Percentiles rank a stretch among this genome's conserved stretches.
Conservation (phyloP, 768 basidiomycete species). For the Amanita fuliginea region DNA sequence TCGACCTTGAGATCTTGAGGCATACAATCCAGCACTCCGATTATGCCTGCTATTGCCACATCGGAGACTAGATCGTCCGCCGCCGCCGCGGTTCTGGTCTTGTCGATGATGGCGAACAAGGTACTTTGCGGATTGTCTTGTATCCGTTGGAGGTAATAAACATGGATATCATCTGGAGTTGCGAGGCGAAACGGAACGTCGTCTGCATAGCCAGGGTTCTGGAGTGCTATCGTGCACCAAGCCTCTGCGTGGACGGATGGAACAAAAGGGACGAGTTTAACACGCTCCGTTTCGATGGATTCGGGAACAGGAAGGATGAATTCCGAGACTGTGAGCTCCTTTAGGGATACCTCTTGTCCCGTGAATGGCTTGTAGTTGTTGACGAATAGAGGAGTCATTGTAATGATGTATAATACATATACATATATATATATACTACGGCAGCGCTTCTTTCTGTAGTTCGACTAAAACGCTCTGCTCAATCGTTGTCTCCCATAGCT, state of each 20-base stretch:
- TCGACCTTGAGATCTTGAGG: slow-evolving; percentile 26
- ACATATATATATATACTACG: background rate
- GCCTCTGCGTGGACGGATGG: slow-evolving; percentile 19
- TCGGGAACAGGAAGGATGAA: slow-evolving; percentile 29
- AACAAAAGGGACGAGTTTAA: slow-evolving; percentile 34
- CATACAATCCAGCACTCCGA: slow-evolving; percentile 29
- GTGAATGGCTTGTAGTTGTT: background rate
- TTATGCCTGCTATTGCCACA: slow-evolving; percentile 33
- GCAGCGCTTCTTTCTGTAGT: slow-evolving; percentile 21
- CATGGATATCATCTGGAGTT: slow-evolving; percentile 18
- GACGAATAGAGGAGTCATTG: background rate
- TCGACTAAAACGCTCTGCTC: slow-evolving; percentile 55
- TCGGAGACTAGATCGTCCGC: slow-evolving; percentile 5
- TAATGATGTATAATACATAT: background rate
- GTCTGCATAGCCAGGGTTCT: slow-evolving; percentile 20
- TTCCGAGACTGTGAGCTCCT: slow-evolving; percentile 22
- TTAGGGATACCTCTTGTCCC: background rate
- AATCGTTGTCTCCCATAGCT: slow-evolving; percentile 65
- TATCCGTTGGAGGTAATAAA: slow-evolving; percentile 17
- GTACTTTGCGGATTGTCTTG: slow-evolving; percentile 15
- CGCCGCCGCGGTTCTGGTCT: slow-evolving; percentile 17
- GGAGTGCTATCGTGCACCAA: slow-evolving; percentile 13
- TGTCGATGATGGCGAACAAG: slow-evolving; percentile 39
- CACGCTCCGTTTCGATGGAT: slow-evolving; percentile 25
- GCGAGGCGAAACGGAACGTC: slow-evolving; percentile 30